phyloP scores from a whole-genome alignment of 2,329 filamentous ascomycete species.

The Curvularia verruculosa region DNA sequence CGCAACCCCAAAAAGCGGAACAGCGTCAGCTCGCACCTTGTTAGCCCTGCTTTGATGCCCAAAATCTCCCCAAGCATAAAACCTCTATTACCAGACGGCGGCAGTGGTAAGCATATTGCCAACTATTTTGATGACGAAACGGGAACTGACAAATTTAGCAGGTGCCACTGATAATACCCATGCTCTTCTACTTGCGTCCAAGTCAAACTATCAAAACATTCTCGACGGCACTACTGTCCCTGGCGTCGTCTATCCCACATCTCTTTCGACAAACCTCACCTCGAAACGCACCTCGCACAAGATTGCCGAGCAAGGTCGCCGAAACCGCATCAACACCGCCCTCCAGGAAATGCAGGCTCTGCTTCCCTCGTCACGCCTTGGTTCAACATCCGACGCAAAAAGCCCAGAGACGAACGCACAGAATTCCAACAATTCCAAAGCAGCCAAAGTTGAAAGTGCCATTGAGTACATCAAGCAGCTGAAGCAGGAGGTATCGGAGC shows the following conservation, averaged over 20 bases:
- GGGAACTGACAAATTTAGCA: slow-evolving; percentile 30
- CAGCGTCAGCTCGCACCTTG: slow-evolving; percentile 68
- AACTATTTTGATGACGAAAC: not conserved
- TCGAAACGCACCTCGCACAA: slow-evolving; percentile 98
- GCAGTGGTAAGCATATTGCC: slow-evolving; percentile 52
- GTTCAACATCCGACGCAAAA: slow-evolving; percentile 34
- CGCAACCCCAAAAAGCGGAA: slow-evolving; percentile 54
- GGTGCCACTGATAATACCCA: slow-evolving; percentile 63
- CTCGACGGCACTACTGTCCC: slow-evolving; percentile 90
- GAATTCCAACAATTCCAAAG: slow-evolving; percentile 71
- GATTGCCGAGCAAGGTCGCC: slow-evolving; percentile 92
- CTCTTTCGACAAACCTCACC: slow-evolving; percentile 89
- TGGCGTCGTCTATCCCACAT: slow-evolving; percentile 87
- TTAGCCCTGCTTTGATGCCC: slow-evolving; percentile 84
- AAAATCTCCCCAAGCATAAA: slow-evolving; percentile 95
- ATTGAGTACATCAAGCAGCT: slow-evolving; percentile 93
- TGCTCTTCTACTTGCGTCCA: slow-evolving; percentile 82
- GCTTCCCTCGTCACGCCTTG: slow-evolving; percentile 65
- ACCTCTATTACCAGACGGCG: slow-evolving; percentile 76
- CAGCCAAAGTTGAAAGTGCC: slow-evolving; percentile 94
- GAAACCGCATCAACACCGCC: slow-evolving; percentile 94
- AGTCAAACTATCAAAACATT: slow-evolving; percentile 98
- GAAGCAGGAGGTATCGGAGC: slow-evolving; percentile 72
- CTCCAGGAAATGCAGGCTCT: slow-evolving; percentile 88
- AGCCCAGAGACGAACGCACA: slow-evolving; percentile 48